A percentile compares a stretch with the other conserved stretches of the same genome.
These are phyloP conservation scores for Cantharellus cinnabarinus DNA, from an alignment of 768 basidiomycete species.

Conservation along the genomic window DNA sequence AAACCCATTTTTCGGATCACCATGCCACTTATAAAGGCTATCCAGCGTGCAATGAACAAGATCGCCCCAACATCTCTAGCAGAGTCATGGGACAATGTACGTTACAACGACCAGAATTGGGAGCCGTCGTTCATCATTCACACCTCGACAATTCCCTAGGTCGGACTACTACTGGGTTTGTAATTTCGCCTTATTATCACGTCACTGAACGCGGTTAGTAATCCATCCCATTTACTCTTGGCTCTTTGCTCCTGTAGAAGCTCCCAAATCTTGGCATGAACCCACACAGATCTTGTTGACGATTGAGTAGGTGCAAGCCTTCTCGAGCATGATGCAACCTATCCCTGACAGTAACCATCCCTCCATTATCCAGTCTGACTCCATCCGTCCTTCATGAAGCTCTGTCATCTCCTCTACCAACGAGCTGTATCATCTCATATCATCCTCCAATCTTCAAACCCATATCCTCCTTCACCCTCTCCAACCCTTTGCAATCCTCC, in stretches of 20 bases:
- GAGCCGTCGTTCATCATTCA: conserved; percentile 1
- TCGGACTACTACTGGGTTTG: conserved; percentile 53
- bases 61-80: conserved; percentile 76
- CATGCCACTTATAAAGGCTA: conserved; percentile 23
- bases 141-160: conserved; percentile 21
- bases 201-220: conserved; percentile 19
- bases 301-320: conserved; percentile 19
- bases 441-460: conserved; percentile 72
- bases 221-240: not conserved
- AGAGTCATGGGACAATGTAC: conserved; percentile 87
- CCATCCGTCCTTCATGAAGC: conserved; percentile 51
- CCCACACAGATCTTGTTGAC: conserved; percentile 19
- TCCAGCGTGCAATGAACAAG: conserved; percentile 52
- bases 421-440: conserved; percentile 58
- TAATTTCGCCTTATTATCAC: not conserved
- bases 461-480: conserved; percentile 52
- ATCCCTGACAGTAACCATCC: conserved; percentile 1
- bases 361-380: conserved; percentile 34
- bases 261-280: not conserved
- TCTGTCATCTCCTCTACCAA: conserved; percentile 24
- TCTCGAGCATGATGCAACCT: not conserved
- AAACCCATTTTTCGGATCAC: not conserved
- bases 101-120: conserved; percentile 13
- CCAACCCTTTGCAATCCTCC: conserved; percentile 58
- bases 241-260: not conserved